phyloP scores from a whole-genome alignment of 1,139 yeast species.

The Kurtzmaniella natalensis region DNA sequence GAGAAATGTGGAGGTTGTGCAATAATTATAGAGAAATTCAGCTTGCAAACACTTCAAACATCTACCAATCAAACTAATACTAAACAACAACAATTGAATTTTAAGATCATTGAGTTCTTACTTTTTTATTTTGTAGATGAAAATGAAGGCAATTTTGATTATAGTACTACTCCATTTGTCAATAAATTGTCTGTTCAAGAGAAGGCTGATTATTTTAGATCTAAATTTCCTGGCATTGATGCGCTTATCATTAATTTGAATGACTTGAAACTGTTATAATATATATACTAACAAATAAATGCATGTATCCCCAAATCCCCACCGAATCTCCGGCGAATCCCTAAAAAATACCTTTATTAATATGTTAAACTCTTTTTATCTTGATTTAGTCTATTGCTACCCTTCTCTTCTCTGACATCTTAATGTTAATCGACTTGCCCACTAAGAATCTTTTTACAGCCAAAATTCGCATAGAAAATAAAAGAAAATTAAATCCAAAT shows the following conservation, averaged over 20 bases:
- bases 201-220: slow-evolving; percentile 51
- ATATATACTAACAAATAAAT: too few relatives aligned
- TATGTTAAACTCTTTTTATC: too few relatives aligned
- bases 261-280: slow-evolving; percentile 24
- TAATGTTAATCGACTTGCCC: too few relatives aligned
- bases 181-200: slow-evolving; percentile 42
- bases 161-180: slow-evolving; percentile 14
- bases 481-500: too few relatives aligned
- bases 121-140: slow-evolving; percentile 74
- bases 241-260: slow-evolving; percentile 35
- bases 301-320: too few relatives aligned
- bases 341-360: too few relatives aligned
- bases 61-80: slow-evolving; percentile 8
- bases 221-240: slow-evolving; percentile 41
- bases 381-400: too few relatives aligned
- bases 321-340: too few relatives aligned
- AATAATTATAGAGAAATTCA: slow-evolving; percentile 41
- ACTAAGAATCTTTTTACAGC: too few relatives aligned
- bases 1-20: slow-evolving; percentile 59
- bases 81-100: slow-evolving; percentile 44
- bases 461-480: too few relatives aligned
- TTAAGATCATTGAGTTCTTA: slow-evolving; percentile 66
- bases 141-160: slow-evolving; percentile 20
- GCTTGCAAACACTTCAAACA: slow-evolving; percentile 11
- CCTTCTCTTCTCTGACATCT: too few relatives aligned